phyloP scores from a whole-genome alignment of 495 filamentous ascomycete genomes.

The Pseudevernia furfuracea region DNA sequence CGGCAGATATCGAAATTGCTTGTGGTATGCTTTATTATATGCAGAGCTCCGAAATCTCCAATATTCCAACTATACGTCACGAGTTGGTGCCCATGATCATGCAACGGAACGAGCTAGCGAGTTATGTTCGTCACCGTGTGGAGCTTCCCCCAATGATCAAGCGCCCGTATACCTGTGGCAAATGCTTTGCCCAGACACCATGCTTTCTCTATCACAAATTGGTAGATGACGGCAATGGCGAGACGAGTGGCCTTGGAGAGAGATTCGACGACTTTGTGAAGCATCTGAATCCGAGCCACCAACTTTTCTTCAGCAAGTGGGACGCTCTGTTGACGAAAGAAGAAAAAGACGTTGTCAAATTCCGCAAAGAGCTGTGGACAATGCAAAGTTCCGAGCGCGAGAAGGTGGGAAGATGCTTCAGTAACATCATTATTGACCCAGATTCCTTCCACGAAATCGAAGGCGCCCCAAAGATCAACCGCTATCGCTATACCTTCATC shows the following conservation, averaged over 20 bases:
- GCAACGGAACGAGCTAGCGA: slow-evolving; percentile 82
- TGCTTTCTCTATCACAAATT: slow-evolving; percentile 95
- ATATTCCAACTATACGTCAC: slow-evolving; percentile 73
- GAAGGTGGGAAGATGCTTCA: slow-evolving; percentile 70
- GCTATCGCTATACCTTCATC: slow-evolving; percentile 73
- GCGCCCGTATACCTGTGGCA: slow-evolving; percentile 64
- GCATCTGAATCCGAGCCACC: slow-evolving; percentile 64
- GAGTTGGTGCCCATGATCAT: slow-evolving; percentile 94
- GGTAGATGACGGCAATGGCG: slow-evolving; percentile 72
- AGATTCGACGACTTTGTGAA: slow-evolving; percentile 68
- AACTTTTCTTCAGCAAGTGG: slow-evolving; percentile 88
- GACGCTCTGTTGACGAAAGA: slow-evolving; percentile 88
- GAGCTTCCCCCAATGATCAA: slow-evolving; percentile 80
- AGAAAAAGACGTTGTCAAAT: slow-evolving; percentile 75
- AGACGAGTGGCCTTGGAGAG: slow-evolving; percentile 65
- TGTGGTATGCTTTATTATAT: slow-evolving; percentile 93
- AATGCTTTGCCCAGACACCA: slow-evolving; percentile 77
- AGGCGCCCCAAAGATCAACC: slow-evolving; percentile 73
- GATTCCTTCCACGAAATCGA: slow-evolving; percentile 60
- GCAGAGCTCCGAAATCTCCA: slow-evolving; percentile 75
- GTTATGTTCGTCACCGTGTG: slow-evolving; percentile 70
- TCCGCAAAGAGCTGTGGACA: slow-evolving; percentile 88
- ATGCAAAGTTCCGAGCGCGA: slow-evolving; percentile 86
- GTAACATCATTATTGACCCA: slow-evolving; percentile 68
- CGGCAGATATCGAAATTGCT: slow-evolving; percentile 68